phyloP scores from a whole-genome alignment of 2,329 filamentous ascomycete species.

The Colletotrichum eleusines region DNA sequence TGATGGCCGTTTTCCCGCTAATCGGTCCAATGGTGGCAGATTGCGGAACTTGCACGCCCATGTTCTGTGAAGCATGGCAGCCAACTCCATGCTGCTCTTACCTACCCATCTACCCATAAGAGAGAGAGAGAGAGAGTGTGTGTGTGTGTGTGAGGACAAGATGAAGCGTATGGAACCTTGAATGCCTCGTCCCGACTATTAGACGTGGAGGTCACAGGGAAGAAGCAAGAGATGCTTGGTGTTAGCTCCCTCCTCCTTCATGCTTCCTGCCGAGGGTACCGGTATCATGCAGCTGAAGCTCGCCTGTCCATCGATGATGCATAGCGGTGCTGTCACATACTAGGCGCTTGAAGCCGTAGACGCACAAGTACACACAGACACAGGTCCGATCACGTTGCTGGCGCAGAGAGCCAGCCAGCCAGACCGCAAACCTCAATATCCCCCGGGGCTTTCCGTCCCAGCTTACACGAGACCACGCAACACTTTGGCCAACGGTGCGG shows the following conservation, averaged over 20 bases:
- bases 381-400: neutral
- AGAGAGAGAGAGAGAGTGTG: no score
- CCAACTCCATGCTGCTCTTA: slow-evolving; percentile 19
- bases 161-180: slow-evolving; percentile 19
- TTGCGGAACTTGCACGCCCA: neutral
- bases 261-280: neutral
- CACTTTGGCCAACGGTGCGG: neutral
- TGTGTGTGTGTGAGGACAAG: no score
- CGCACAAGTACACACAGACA: neutral
- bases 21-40: slow-evolving; percentile 3
- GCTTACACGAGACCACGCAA: neutral
- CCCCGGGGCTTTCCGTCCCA: slow-evolving; percentile 13
- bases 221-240: neutral
- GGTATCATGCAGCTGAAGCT: neutral
- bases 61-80: slow-evolving; percentile 32
- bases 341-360: neutral
- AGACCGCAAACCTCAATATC: neutral
- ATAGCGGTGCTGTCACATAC: neutral
- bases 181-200: neutral
- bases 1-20: neutral
- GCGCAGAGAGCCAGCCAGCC: slow-evolving; percentile 1
- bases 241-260: neutral
- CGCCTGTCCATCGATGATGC: neutral
- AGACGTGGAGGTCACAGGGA: neutral
- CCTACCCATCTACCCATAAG: neutral